Evolutionary conservation across 768 basidiomycete genomes (phyloP), one percentile per base, ranked within the genome.

Genomic region (Lactifluus pinguis): DNA sequence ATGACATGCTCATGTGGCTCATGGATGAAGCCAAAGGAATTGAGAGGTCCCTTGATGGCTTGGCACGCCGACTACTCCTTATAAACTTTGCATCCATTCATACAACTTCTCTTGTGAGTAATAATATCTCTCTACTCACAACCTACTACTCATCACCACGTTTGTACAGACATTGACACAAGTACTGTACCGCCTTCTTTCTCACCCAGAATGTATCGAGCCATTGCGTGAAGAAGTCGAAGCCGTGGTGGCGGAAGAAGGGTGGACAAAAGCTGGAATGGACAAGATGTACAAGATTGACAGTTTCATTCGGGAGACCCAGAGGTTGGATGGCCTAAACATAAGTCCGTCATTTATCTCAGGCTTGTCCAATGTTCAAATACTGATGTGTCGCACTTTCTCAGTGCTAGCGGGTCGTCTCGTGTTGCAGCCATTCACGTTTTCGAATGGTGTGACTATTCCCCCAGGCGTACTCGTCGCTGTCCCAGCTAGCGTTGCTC

Each of bases 1-100:
- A 76, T 53, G 79, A 82, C 63, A 65, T 78, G 41, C 71, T 80
- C 5, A 72, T 72, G 44, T 82, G 80, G 80, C 64, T 80, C 7
- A 67, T 80, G 44, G 76, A 76, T 38, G 68, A 69, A 14, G 76
- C 76, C 0, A 50, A 68, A 30, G 72, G 68, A 29, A 49, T 69
- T 4, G 71, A 75, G 55, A 66, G 69, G 19, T 71, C 70, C 0
- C 56, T 73, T 9, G 66, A 65, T 19, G 69, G 74, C 34, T 65
- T 79, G 8, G 70, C 72, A 9, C 55, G 59, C 4, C 61, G 65
- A 19, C 44, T 74, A 6, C 60, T 74, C 10, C 14, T 57, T 15
- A 48, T 72, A 30, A 76, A 75, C 62, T 73, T 76, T 63, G 71
- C 73, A 1, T 71, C 72, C 4, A 75, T 73, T 11, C 73, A 76